Evolutionary conservation across 176 grass and related monocot species (phyloP).

Genomic region (Panicum miliaceum): DNA sequence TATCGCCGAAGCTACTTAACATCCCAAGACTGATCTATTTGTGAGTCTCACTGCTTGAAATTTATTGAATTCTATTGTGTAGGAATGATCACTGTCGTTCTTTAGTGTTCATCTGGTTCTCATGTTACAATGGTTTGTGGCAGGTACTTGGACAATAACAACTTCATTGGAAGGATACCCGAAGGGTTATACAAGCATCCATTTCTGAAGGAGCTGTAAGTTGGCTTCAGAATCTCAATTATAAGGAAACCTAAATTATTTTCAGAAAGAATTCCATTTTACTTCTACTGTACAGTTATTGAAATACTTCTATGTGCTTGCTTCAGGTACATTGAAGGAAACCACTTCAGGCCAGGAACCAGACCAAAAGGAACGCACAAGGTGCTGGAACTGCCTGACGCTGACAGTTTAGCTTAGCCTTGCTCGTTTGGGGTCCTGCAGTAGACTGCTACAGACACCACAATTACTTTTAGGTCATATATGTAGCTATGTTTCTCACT

Average conservation of each 20-base stretch:
- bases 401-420: slow-evolving; percentile 68
- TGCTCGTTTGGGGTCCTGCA: background rate
- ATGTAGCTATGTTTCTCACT: slow-evolving; percentile 27
- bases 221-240: slow-evolving; percentile 30
- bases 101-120: background rate
- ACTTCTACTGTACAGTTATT: background rate
- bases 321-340: slow-evolving; percentile 84
- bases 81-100: background rate
- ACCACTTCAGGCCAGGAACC: slow-evolving; percentile 82
- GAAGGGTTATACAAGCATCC: slow-evolving; percentile 92
- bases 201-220: slow-evolving; percentile 91
- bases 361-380: slow-evolving; percentile 91
- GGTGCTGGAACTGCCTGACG: slow-evolving; percentile 81
- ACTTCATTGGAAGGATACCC: slow-evolving; percentile 89
- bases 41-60: slow-evolving; percentile 55
- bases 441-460: background rate
- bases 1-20: slow-evolving; percentile 75
- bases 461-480: slow-evolving; percentile 22
- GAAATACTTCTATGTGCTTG: background rate
- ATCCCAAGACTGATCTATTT: slow-evolving; percentile 90
- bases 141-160: slow-evolving; percentile 90
- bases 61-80: background rate
- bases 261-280: background rate
- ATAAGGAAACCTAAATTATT: slow-evolving; percentile 15
- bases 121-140: slow-evolving; percentile 21